Evolutionary conservation across 1,139 yeast species (phyloP).

Genomic region (Nakaseomyces sp.): DNA sequence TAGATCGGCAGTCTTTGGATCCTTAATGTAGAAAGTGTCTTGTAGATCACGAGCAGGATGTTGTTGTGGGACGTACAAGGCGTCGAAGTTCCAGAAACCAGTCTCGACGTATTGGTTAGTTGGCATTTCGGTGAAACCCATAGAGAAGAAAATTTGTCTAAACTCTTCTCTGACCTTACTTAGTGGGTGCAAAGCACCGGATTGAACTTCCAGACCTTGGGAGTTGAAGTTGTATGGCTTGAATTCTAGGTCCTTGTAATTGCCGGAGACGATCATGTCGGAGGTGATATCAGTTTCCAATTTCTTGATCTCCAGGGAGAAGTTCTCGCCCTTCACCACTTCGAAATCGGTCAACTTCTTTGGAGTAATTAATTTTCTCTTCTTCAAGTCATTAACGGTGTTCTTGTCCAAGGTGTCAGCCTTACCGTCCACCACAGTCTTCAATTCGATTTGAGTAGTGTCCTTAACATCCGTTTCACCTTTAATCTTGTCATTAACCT

Average conservation of each 20-base stretch:
- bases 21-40: constrained; percentile 94
- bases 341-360: constrained; percentile 68
- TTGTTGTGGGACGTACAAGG: constrained; percentile 95
- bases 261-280: constrained; percentile 74
- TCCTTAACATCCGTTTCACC: constrained; percentile 41
- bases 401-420: constrained; percentile 39
- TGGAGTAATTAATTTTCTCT: constrained; percentile 75
- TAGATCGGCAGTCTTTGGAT: constrained; percentile 68
- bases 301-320: constrained; percentile 69
- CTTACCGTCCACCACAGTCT: constrained; percentile 41
- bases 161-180: constrained; percentile 96
- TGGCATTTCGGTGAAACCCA: constrained; percentile 99
- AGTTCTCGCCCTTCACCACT: constrained; percentile 73
- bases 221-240: constrained; percentile 95
- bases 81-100: constrained; percentile 98
- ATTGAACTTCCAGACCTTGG: constrained; percentile 76
- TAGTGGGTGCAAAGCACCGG: constrained; percentile 95
- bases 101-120: constrained; percentile 95
- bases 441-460: constrained; percentile 56
- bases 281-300: constrained; percentile 89
- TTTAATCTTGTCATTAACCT: constrained; percentile 43
- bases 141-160: constrained; percentile 90
- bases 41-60: constrained; percentile 99
- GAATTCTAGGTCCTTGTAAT: constrained; percentile 79
- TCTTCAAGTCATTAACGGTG: constrained; percentile 76